Conservation (phyloP, 352 stramenopile genomes). For the Phytophthora chlamydospora region DNA sequence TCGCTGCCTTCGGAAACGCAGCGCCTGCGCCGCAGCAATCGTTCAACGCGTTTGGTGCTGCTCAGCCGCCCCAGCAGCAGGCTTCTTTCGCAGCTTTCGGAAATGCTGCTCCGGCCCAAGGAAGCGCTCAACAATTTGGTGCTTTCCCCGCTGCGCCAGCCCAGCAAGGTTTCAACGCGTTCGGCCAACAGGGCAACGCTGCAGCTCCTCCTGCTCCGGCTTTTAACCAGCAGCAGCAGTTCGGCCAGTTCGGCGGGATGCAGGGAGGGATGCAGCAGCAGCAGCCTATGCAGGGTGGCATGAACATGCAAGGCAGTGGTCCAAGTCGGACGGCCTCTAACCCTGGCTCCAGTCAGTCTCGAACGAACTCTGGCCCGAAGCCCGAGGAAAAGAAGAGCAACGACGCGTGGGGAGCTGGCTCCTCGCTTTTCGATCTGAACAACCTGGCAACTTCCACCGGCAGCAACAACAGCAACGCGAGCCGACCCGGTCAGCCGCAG, state of each 20-base stretch:
- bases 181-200: constrained; percentile 46
- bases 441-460: constrained; percentile 56
- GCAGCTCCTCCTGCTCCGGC: constrained; percentile 43
- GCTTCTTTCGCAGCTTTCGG: constrained; percentile 71
- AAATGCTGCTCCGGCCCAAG: constrained; percentile 33
- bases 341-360: constrained; percentile 32
- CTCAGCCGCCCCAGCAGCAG: constrained; percentile 48
- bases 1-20: constrained; percentile 50
- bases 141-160: constrained; percentile 44
- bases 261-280: constrained; percentile 46
- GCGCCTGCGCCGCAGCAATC: constrained; percentile 42
- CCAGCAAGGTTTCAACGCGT: constrained; percentile 57
- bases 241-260: constrained; percentile 53
- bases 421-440: constrained; percentile 79
- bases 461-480: constrained; percentile 27
- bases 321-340: constrained; percentile 55
- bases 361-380: constrained; percentile 36
- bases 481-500: constrained; percentile 38
- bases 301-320: constrained; percentile 38
- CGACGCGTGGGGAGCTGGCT: constrained; percentile 83
- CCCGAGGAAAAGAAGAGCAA: constrained; percentile 63
- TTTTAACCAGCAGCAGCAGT: constrained; percentile 56
- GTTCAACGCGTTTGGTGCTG: constrained; percentile 63
- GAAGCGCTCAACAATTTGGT: constrained; percentile 44
- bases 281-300: constrained; percentile 44